Evolutionary conservation across 495 filamentous ascomycete species (phyloP), one percentile per base, ranked within the genome.

Genomic region (Lophiotrema nucula): DNA sequence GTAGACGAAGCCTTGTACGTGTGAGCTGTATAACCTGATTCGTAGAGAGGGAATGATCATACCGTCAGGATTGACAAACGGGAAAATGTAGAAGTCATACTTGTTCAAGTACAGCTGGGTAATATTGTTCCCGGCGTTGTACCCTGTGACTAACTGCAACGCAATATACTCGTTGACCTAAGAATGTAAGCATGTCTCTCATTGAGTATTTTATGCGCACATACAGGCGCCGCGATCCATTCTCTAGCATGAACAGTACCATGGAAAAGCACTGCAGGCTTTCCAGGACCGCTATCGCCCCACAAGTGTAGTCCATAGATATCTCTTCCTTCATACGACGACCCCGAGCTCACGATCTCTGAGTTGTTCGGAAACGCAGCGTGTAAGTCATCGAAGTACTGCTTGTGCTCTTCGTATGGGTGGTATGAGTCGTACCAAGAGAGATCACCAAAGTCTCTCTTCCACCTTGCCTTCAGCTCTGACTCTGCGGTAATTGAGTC

Each of bases 61-160:
- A 47, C 53, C 53, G 65, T 86, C 82, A 2, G 82, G 81, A 67
- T 85, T 86, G 43, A 83, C 80, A 25, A 84, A 57, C 0, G 82
- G 82, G 50, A 86, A 70, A 56, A 85, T 75, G 69, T 81, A 82
- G 53, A 82, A 84, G 69, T 85, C 82, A 58, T 81, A 83, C 19
- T 74, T 79, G 70, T 83, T 74, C 28, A 83, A 54, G 47, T 75
- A 73, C 28, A 64, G 50, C 61, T 71, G 72, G 25, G 77, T 66
- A 1, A 67, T 57, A 12, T 69, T 27, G 16, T 51, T 64, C 41
- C 78, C 72, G 39, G 65, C 65, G 19, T 49, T 49, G 55, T 82
- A 82, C 26, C 72, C 69, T n/a, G 56, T 71, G 12, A 84, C 60
- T 26, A 85, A 70, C 31, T 75, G 64, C 63, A 78, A 80, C 12